Evolutionary conservation across 164 flowering plant genomes (phyloP).

Genomic region (Annona cherimola): DNA sequence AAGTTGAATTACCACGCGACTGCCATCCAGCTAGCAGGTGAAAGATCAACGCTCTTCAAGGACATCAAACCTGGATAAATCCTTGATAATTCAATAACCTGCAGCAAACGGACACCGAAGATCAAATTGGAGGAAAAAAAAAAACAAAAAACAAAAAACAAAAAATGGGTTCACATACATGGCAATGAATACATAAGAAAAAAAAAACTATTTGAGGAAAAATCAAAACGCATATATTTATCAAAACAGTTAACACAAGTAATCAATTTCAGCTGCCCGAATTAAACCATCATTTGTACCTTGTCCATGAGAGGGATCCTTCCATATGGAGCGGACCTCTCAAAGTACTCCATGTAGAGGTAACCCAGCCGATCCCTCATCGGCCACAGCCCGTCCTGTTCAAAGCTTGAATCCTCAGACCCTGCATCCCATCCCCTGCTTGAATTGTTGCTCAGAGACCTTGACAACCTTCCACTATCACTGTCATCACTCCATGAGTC

Average conservation of each 20-base stretch:
- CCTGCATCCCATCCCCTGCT: conserved; percentile 39
- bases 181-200: neutral
- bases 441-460: conserved; percentile 44
- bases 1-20: conserved; percentile 45
- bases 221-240: no score
- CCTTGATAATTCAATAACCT: conserved; percentile 40
- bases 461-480: conserved; percentile 39
- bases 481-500: conserved; percentile 55
- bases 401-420: conserved; percentile 40
- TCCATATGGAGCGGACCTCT: conserved; percentile 36
- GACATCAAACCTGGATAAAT: conserved; percentile 40
- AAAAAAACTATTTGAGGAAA: neutral
- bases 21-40: conserved; percentile 82
- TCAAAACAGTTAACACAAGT: neutral
- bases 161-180: neutral
- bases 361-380: conserved; percentile 35
- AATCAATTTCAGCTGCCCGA: neutral
- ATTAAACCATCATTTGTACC: conserved; percentile 21
- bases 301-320: conserved; percentile 50
- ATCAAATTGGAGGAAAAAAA: neutral
- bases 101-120: neutral
- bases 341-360: conserved; percentile 47
- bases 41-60: conserved; percentile 49
- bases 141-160: no score
- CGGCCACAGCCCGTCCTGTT: conserved; percentile 24